Conservation (phyloP, 257 asterid species). For the Solanum neorickii region DNA sequence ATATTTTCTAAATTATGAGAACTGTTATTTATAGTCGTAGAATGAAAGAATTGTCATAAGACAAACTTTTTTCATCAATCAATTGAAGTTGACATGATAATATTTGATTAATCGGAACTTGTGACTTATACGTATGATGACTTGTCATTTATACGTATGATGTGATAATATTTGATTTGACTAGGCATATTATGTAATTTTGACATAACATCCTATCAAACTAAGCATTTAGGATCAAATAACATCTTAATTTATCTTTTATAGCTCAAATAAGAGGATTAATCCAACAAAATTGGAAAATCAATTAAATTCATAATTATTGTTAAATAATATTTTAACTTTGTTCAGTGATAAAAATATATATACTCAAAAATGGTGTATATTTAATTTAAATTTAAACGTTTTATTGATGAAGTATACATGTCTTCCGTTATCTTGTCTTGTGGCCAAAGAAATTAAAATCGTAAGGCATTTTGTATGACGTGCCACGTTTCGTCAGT, state of each 20-base stretch:
- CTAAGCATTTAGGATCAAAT: neutral
- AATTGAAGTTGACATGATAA: neutral
- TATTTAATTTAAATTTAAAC: neutral
- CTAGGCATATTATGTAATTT: neutral
- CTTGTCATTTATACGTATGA: neutral
- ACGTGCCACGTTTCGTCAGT: slow-evolving; percentile 13
- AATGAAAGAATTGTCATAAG: neutral
- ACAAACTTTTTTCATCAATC: neutral
- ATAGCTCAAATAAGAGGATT: neutral
- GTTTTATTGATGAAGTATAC: slow-evolving; percentile 25
- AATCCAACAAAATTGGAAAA: neutral
- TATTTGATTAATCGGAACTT: neutral
- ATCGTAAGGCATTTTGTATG: neutral
- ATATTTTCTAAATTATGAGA: too few species aligned
- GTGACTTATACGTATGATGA: neutral
- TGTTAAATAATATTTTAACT: too few species aligned
- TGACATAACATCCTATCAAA: neutral
- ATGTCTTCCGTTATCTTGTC: slow-evolving; percentile 4
- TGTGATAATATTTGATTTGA: neutral
- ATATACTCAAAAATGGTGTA: neutral
- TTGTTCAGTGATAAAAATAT: neutral
- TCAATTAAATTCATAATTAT: too few species aligned
- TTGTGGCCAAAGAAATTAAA: slow-evolving; percentile 13
- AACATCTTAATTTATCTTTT: too few species aligned
- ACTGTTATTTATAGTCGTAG: too few species aligned